Evolutionary conservation across 768 basidiomycete genomes (phyloP).

Genomic region (Naganishia kalamii): DNA sequence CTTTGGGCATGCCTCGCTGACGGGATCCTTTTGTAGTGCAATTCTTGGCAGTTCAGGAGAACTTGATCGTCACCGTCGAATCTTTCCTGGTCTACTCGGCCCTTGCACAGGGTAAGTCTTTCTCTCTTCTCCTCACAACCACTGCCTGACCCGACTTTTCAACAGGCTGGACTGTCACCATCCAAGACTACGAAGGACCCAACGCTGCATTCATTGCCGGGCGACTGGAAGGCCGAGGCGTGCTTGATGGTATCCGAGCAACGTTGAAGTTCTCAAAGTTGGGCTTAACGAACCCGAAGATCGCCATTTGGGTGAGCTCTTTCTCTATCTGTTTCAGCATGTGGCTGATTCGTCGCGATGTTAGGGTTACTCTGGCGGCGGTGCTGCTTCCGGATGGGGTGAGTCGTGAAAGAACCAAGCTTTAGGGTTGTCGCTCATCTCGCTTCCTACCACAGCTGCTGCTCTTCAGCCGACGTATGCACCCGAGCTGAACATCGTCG

Average conservation of each 20-base stretch:
- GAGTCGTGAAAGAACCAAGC: not conserved
- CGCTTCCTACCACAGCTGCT: not conserved
- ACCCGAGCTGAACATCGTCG: constrained; percentile 6
- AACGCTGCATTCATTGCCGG: constrained; percentile 19
- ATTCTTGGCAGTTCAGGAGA: not conserved
- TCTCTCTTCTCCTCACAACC: not conserved
- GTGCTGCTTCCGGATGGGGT: constrained; percentile 16
- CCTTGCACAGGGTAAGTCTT: not conserved
- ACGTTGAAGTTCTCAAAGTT: constrained; percentile 1
- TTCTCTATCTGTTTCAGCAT: not conserved
- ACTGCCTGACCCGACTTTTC: not conserved
- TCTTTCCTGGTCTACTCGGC: not conserved
- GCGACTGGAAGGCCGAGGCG: constrained; percentile 4
- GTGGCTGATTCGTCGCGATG: not conserved
- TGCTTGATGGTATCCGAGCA: constrained; percentile 14
- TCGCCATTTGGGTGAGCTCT: constrained; percentile 6
- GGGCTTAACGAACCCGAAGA: constrained; percentile 4
- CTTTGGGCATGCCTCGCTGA: not conserved
- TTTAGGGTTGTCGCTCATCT: not conserved
- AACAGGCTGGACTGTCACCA: constrained; percentile 1
- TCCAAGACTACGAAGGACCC: constrained; percentile 18
- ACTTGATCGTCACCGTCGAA: constrained; percentile 7
- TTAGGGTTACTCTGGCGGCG: constrained; percentile 16
- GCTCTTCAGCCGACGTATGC: constrained; percentile 10
- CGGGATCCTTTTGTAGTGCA: not conserved